Evolutionary conservation across 1,284 basidiomycete genomes (phyloP), one percentile per base, ranked within the genome.

Genomic region (Coniferiporia weirii): DNA sequence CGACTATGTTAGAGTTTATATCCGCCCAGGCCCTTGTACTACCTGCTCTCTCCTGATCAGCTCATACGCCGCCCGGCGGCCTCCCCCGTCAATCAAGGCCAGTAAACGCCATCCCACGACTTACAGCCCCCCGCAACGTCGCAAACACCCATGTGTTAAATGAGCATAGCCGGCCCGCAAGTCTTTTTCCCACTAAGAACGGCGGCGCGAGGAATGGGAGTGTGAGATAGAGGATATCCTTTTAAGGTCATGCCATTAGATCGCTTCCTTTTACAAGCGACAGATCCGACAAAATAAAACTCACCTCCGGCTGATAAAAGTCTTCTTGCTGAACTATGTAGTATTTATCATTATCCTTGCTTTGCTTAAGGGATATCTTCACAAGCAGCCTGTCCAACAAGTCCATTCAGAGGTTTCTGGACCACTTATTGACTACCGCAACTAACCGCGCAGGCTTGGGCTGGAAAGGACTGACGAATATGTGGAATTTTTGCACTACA

Each of bases 271-370:
- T n/a, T 3, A 43, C 40, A 43, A n/a, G 40, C 40, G 40, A 53
- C 20, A 15, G 22, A 53, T 27, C 5, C 5, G 27, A 3, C 27
- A 27, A 47, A 19, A 20, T n/a, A 17, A 17, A n/a, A 34, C 35
- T 38, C 63, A 83, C 83, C 58, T 82, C 80, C 0, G 82, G 76
- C 64, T 84, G 81, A 67, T 83, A 85, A 64, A 82, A 84, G 64
- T 85, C 82, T 64, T 85, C 83, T 63, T 85, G 83, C 54, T 73
- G 71, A 1, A 73, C 67, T 56, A 85, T 84, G 58, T 80, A 76
- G 66, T 76, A 76, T 1, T 77, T 65, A 1, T 71, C 75, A 35
- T 70, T 66, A 17, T 66, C 61, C 35, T 75, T 68, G 44, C 44
- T 59, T 36, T 40, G 59, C 22, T 71, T 72, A 4, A 85, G 74